Evolutionary conservation across 1,284 basidiomycete species (phyloP), one percentile per base, ranked within the genome.

Genomic region (Apiotrichum akiyoshidainum): DNA sequence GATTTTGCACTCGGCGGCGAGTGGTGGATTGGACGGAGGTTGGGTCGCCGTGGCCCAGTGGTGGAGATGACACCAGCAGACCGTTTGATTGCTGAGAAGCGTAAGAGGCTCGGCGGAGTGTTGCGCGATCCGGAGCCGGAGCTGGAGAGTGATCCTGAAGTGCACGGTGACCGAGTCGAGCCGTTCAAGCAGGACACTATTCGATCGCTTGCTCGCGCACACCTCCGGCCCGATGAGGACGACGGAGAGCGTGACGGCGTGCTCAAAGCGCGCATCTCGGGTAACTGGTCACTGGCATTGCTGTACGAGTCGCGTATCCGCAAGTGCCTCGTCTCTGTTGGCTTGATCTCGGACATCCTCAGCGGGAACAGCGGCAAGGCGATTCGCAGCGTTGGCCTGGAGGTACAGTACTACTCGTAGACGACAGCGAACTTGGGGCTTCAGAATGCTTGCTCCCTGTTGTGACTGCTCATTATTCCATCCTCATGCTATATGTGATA

Each of bases 1-100:
- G 94, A 97, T 74, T 89, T 93, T 85, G 88, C 90, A 6, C 83
- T 98, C 77, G 95, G 91, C n/a, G 87, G 88, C 3, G 92, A 94
- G 76, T 93, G 90, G 89, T 93, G 90, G 90, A 83, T 92, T 68
- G 83, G 89, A 16, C 83, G 75, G 31, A 57, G 71, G 34, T 47
- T 58, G n/a, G 62, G 52, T 14, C 46, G 17, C 11, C 44, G 17
- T 14, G 58, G 41, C 11, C 60, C 51, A 4, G 54, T 55, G 17
- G 47, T 60, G 14, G 61, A 63, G 51, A 54, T 60, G 37, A 57
- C 52, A 6, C 33, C 58, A 13, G 61, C 60, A 21, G 55, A 57
- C 22, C 26, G 37, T 46, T 12, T 41, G 31, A 35, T 47, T 26
- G 53, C 59, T 2, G 61, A 55, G 17, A 57, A 59, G 53, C 52